Conservation (phyloP, 768 basidiomycete genomes). For the Macrocybe gigantea region DNA sequence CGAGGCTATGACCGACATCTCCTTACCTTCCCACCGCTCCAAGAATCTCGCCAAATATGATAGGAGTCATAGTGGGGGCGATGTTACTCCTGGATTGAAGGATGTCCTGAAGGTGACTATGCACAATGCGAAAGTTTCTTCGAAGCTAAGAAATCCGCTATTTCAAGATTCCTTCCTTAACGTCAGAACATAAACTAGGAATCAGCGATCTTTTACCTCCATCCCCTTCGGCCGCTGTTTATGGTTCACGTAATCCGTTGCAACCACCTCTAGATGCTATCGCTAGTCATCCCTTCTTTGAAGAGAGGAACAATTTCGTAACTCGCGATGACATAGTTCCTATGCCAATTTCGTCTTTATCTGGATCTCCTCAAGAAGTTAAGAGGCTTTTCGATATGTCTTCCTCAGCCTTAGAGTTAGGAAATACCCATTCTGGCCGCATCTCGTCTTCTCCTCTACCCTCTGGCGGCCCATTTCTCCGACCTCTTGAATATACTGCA, state of each 20-base stretch:
- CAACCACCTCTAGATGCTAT: constrained; percentile 56
- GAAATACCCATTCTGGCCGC: constrained; percentile 15
- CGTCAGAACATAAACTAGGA: constrained; percentile 65
- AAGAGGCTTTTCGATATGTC: constrained; percentile 7
- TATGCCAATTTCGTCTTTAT: too few relatives aligned
- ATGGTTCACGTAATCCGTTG: constrained; percentile 33
- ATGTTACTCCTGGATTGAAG: constrained; percentile 55
- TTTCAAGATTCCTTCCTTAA: constrained; percentile 54
- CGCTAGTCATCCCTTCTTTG: too few relatives aligned
- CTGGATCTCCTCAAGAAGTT: constrained; percentile 20
- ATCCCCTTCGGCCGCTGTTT: constrained; percentile 49
- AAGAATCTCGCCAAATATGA: constrained; percentile 36
- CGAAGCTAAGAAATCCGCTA: background rate
- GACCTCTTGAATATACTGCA: constrained; percentile 64
- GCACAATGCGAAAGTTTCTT: background rate
- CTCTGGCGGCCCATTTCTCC: constrained; percentile 39
- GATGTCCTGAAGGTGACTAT: constrained; percentile 63
- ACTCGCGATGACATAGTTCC: too few relatives aligned
- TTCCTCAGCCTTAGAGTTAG: constrained; percentile 12
- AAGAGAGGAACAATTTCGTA: too few relatives aligned
- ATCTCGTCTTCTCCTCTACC: constrained; percentile 19
- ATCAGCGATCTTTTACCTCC: constrained; percentile 69
- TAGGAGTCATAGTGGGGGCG: constrained; percentile 44
- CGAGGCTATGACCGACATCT: constrained; percentile 10
- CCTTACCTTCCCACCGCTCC: constrained; percentile 8